These are phyloP conservation scores for Irineochytrium annulatum DNA, from an alignment of 192 early-diverging fungal species.

Conservation along the genomic window DNA sequence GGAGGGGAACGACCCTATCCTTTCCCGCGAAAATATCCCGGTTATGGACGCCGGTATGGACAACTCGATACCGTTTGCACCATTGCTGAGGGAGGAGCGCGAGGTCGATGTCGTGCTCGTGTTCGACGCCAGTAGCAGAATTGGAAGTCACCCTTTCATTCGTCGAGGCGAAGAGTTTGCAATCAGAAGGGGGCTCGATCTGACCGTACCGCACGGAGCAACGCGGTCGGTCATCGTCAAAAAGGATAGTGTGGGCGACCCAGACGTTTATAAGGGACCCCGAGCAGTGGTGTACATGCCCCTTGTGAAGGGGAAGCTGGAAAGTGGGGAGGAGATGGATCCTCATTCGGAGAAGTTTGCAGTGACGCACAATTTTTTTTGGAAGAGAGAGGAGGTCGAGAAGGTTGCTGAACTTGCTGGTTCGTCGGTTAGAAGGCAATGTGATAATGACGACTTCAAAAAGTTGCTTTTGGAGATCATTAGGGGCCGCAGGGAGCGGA, in stretches of 20 bases:
- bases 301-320: background rate
- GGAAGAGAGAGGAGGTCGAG: slow-evolving; percentile 18
- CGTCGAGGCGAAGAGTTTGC: slow-evolving; percentile 18
- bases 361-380: slow-evolving; percentile 17
- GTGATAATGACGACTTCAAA: slow-evolving; percentile 1
- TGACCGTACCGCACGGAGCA: background rate
- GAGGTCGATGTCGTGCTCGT: slow-evolving; percentile 32
- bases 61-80: slow-evolving; percentile 39
- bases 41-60: slow-evolving; percentile 26
- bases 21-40: background rate
- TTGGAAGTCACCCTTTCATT: slow-evolving; percentile 32
- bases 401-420: slow-evolving; percentile 6
- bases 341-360: slow-evolving; percentile 13
- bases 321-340: slow-evolving; percentile 1
- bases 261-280: background rate
- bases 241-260: background rate
- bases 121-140: slow-evolving; percentile 22
- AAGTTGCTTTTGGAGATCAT: slow-evolving; percentile 12
- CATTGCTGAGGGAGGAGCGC: slow-evolving; percentile 25
- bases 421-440: background rate
- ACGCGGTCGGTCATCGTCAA: background rate
- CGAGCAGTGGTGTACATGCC: slow-evolving; percentile 17
- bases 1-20: slow-evolving; percentile 1
- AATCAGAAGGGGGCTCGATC: background rate
- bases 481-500: slow-evolving; percentile 12